These are phyloP conservation scores for Diplodia intermedia DNA, from an alignment of 2,329 filamentous ascomycete genomes.

Conservation along the genomic window DNA sequence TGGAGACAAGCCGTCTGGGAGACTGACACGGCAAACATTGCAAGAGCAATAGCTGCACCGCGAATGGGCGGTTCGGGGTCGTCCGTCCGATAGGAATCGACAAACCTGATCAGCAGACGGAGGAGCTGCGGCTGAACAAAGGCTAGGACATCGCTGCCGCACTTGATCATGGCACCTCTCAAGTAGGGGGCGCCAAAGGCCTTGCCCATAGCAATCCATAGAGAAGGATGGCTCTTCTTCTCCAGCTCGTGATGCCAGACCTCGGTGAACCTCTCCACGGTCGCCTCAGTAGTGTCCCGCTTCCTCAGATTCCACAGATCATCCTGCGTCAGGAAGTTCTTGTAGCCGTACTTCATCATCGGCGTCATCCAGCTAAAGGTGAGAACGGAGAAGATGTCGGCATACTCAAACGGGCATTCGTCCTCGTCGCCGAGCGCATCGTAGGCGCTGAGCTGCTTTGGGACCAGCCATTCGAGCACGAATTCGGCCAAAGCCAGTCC, in stretches of 20 bases:
- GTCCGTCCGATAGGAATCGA: constrained; percentile 73
- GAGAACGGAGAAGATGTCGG: constrained; percentile 88
- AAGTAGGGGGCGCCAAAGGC: constrained; percentile 87
- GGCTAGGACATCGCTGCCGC: constrained; percentile 82
- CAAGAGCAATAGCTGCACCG: constrained; percentile 85
- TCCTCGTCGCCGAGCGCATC: constrained; percentile 71
- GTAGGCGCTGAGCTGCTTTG: constrained; percentile 75
- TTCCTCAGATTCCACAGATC: constrained; percentile 92
- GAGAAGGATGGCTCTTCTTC: constrained; percentile 73
- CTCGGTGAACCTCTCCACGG: constrained; percentile 71
- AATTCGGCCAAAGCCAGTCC: constrained; percentile 76
- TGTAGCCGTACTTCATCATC: constrained; percentile 94
- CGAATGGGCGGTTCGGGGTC: constrained; percentile 78
- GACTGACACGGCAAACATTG: constrained; percentile 88
- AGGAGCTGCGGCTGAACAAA: constrained; percentile 93
- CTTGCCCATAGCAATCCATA: constrained; percentile 85
- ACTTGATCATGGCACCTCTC: constrained; percentile 83
- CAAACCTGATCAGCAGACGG: constrained; percentile 81
- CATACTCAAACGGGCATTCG: constrained; percentile 84
- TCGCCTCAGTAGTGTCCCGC: constrained; percentile 77
- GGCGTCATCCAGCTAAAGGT: constrained; percentile 99
- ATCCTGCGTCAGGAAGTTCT: constrained; percentile 88
- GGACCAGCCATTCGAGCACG: constrained; percentile 81
- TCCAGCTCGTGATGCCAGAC: constrained; percentile 79
- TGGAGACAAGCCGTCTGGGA: constrained; percentile 90